Percentiles rank a stretch among this genome's conserved stretches.
These are phyloP conservation scores for Daphne laureola DNA, from an alignment of 441 rosid genomes.

Conservation along the genomic window DNA sequence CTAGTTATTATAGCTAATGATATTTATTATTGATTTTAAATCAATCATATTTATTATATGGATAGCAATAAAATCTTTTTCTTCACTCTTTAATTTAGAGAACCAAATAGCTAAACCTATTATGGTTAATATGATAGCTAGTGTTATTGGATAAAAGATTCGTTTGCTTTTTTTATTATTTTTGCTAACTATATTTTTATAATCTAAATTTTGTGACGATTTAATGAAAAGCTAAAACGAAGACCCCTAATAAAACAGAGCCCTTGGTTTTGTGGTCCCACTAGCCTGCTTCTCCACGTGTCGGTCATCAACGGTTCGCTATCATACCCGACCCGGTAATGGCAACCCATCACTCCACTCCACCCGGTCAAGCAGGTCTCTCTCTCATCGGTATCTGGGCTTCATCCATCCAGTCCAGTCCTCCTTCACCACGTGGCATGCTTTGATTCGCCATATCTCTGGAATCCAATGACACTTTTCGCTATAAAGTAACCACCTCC, in stretches of 20 bases:
- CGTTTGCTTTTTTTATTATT: too few species aligned
- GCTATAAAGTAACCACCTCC: slow-evolving; percentile 35
- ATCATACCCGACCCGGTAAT: slow-evolving; percentile 10
- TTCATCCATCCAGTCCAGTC: slow-evolving; percentile 25
- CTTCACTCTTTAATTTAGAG: too few species aligned
- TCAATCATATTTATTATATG: too few species aligned
- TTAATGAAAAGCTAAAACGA: too few species aligned
- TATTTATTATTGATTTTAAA: too few species aligned
- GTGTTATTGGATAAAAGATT: too few species aligned
- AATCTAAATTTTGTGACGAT: too few species aligned
- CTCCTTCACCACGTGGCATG: slow-evolving; percentile 34
- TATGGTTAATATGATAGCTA: too few species aligned
- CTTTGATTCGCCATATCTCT: slow-evolving; percentile 22
- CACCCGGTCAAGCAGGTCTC: slow-evolving; percentile 21
- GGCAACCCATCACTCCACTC: not conserved
- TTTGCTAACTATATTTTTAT: too few species aligned
- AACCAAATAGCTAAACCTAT: too few species aligned
- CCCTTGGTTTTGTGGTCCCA: not conserved
- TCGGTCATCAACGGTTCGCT: slow-evolving; percentile 18
- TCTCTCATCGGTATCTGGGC: slow-evolving; percentile 28
- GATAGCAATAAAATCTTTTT: too few species aligned
- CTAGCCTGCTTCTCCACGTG: slow-evolving; percentile 11
- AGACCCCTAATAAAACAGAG: not conserved
- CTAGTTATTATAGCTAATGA: too few species aligned
- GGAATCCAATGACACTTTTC: slow-evolving; percentile 64